Conservation (phyloP, 495 filamentous ascomycete genomes). For the Xylaria scruposa region DNA sequence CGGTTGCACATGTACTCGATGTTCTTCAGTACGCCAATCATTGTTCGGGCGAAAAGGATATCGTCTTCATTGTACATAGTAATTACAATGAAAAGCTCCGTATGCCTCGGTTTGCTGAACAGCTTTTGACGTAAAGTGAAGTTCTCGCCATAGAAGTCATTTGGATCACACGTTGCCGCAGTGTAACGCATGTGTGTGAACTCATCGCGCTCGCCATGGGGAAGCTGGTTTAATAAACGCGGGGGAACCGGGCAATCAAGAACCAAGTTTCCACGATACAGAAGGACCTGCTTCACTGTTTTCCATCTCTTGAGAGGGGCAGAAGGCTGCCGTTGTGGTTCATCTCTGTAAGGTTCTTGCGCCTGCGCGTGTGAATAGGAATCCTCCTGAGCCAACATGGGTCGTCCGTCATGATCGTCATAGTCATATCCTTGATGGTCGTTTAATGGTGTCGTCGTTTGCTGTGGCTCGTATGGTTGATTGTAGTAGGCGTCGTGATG, state of each 20-base stretch:
- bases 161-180: slow-evolving; percentile 94
- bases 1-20: slow-evolving; percentile 96
- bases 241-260: slow-evolving; percentile 97
- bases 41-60: slow-evolving; percentile 91
- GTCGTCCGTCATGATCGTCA: slow-evolving; percentile 56
- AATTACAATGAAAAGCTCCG: slow-evolving; percentile 95
- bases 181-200: slow-evolving; percentile 99
- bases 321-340: slow-evolving; percentile 57
- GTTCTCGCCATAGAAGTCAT: slow-evolving; percentile 82
- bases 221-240: slow-evolving; percentile 81
- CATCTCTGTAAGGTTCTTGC: slow-evolving; percentile 57
- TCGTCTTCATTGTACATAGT: slow-evolving; percentile 99
- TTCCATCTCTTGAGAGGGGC: slow-evolving; percentile 88
- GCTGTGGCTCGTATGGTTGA: slow-evolving; percentile 76
- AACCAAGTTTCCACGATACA: slow-evolving; percentile 97
- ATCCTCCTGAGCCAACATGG: slow-evolving; percentile 58
- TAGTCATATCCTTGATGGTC: slow-evolving; percentile 63
- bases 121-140: slow-evolving; percentile 95
- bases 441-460: slow-evolving; percentile 45
- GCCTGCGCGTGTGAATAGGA: slow-evolving; percentile 45
- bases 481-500: slow-evolving; percentile 89
- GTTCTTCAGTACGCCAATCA: slow-evolving; percentile 98
- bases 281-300: slow-evolving; percentile 95
- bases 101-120: slow-evolving; percentile 91
- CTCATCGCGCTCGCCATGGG: slow-evolving; percentile 91